Evolutionary conservation across 192 early-diverging fungal genomes (phyloP).

Genomic region (Ambispora gerdemannii): DNA sequence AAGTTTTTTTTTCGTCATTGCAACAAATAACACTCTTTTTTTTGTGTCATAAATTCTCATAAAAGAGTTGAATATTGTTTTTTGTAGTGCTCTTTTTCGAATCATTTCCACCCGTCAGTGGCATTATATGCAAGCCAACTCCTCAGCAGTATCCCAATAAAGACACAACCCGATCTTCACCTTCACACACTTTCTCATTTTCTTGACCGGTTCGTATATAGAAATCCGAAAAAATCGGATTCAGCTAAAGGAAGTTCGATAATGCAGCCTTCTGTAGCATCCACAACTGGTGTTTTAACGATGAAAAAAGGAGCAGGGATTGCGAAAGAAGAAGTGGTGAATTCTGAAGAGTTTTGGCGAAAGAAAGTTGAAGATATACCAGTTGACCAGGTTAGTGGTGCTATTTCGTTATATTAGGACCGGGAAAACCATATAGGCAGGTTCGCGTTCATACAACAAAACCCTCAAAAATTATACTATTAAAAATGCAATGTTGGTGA

Average conservation of each 20-base stretch:
- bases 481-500: constrained; percentile 7
- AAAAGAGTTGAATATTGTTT: constrained; percentile 5
- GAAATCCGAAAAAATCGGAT: constrained; percentile 82
- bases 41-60: neutral
- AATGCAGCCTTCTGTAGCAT: constrained; percentile 63
- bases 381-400: constrained; percentile 60
- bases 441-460: neutral
- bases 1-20: constrained; percentile 25
- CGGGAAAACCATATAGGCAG: neutral
- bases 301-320: constrained; percentile 63
- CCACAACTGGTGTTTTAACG: constrained; percentile 53
- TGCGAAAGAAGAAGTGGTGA: constrained; percentile 53
- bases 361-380: constrained; percentile 61
- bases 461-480: neutral
- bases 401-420: neutral
- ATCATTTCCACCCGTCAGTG: constrained; percentile 92
- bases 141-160: constrained; percentile 65
- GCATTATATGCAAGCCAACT: constrained; percentile 75
- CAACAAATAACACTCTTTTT: neutral
- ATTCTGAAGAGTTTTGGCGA: constrained; percentile 59
- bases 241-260: constrained; percentile 54
- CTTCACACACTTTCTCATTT: constrained; percentile 90
- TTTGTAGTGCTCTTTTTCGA: constrained; percentile 56
- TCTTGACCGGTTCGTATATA: constrained; percentile 93
- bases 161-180: constrained; percentile 72